These are phyloP conservation scores for Clathrus columnatus DNA, from an alignment of 768 basidiomycete genomes.

Conservation along the genomic window DNA sequence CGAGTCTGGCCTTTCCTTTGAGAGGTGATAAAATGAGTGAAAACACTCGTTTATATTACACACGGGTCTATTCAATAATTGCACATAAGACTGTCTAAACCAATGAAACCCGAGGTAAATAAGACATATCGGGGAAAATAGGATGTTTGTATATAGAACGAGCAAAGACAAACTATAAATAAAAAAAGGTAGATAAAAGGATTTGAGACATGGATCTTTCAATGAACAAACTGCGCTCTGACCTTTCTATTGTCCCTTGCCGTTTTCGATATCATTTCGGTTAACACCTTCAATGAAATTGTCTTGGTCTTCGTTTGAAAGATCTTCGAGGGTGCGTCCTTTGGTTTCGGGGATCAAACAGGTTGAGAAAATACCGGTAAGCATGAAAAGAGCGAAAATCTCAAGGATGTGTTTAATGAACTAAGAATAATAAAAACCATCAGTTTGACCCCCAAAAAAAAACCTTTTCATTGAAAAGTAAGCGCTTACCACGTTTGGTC, in stretches of 20 bases:
- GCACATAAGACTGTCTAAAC: no score
- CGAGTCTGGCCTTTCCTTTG: no score
- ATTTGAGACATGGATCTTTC: no score
- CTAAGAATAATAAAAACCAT: slow-evolving; percentile 48
- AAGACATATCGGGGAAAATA: no score
- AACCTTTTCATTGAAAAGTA: slow-evolving; percentile 7
- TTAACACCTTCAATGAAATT: slow-evolving; percentile 36
- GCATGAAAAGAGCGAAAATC: slow-evolving; percentile 81
- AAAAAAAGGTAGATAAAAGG: no score
- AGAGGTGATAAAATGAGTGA: no score
- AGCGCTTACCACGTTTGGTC: slow-evolving; percentile 30
- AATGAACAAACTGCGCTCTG: no score
- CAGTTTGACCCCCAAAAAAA: slow-evolving; percentile 34
- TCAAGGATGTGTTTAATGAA: slow-evolving; percentile 34
- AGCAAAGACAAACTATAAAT: no score
- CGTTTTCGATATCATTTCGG: background rate
- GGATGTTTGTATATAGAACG: no score
- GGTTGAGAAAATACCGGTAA: slow-evolving; percentile 77
- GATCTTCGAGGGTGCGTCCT: slow-evolving; percentile 51
- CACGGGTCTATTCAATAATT: no score
- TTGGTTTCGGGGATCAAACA: slow-evolving; percentile 77
- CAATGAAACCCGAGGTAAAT: no score
- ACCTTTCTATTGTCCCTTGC: background rate
- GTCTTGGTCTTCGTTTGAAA: slow-evolving; percentile 64
- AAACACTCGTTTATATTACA: no score